Conservation (phyloP, 1,284 basidiomycete genomes). For the Cutaneotrichosporon sp. region DNA sequence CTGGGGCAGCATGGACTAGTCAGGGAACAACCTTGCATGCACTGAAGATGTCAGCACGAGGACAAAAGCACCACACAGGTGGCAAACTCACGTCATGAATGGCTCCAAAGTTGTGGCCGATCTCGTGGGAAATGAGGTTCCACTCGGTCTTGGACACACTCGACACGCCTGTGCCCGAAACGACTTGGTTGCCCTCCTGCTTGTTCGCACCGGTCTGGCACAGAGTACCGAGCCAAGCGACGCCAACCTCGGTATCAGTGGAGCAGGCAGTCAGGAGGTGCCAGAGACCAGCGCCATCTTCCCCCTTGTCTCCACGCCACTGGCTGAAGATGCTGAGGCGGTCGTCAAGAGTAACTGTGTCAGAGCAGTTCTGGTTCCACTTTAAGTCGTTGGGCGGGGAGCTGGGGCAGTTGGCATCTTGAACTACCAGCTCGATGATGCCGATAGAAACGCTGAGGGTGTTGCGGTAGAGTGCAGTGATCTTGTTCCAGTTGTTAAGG, state of each 20-base stretch:
- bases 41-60: slow-evolving; percentile 52
- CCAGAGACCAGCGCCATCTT: slow-evolving; percentile 75
- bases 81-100: slow-evolving; percentile 61
- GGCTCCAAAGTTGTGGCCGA: slow-evolving; percentile 69
- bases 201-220: slow-evolving; percentile 58
- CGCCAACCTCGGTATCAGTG: slow-evolving; percentile 64
- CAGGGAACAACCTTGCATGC: slow-evolving; percentile 61
- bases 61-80: not conserved
- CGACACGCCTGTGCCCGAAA: slow-evolving; percentile 79
- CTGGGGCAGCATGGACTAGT: slow-evolving; percentile 64
- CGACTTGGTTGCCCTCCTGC: slow-evolving; percentile 51
- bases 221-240: slow-evolving; percentile 80
- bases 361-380: slow-evolving; percentile 52
- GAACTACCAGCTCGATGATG: slow-evolving; percentile 59
- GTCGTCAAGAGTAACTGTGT: slow-evolving; percentile 57
- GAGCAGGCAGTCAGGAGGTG: slow-evolving; percentile 67
- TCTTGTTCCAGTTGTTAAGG: slow-evolving; percentile 62
- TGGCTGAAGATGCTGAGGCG: slow-evolving; percentile 74
- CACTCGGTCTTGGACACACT: slow-evolving; percentile 59
- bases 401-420: slow-evolving; percentile 50
- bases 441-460: slow-evolving; percentile 84
- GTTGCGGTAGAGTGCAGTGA: slow-evolving; percentile 69
- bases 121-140: slow-evolving; percentile 81
- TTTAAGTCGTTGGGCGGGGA: slow-evolving; percentile 41
- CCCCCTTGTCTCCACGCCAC: slow-evolving; percentile 68